These are phyloP conservation scores for Botrytis squamosa DNA, from an alignment of 2,329 filamentous ascomycete genomes.

Conservation along the genomic window DNA sequence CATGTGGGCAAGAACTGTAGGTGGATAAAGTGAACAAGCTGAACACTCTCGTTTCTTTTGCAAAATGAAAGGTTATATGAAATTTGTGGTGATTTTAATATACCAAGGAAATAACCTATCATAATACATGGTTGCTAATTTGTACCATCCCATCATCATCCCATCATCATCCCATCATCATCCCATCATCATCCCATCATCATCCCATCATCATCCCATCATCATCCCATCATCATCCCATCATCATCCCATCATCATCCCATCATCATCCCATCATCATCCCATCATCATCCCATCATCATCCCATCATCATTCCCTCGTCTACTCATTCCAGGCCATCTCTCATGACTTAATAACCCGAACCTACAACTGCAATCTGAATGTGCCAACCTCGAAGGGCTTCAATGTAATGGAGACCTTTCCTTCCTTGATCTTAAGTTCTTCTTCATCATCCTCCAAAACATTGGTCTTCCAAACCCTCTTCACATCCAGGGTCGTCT, in stretches of 20 bases:
- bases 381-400: conserved; percentile 85
- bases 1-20: background rate
- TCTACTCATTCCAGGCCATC: background rate
- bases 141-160: background rate
- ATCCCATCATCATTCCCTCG: background rate
- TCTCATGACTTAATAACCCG: background rate
- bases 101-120: background rate
- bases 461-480: conserved; percentile 81
- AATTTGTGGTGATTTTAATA: background rate
- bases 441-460: conserved; percentile 81
- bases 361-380: conserved; percentile 57
- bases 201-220: background rate
- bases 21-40: background rate
- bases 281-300: background rate
- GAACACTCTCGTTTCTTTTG: background rate
- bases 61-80: background rate
- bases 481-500: conserved; percentile 67
- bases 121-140: background rate
- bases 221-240: background rate
- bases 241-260: background rate
- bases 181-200: background rate
- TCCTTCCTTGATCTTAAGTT: conserved; percentile 49
- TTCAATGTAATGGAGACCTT: conserved; percentile 64
- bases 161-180: background rate
- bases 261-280: background rate